Conservation (phyloP, 768 basidiomycete species). For the Peribolospora baueri region DNA sequence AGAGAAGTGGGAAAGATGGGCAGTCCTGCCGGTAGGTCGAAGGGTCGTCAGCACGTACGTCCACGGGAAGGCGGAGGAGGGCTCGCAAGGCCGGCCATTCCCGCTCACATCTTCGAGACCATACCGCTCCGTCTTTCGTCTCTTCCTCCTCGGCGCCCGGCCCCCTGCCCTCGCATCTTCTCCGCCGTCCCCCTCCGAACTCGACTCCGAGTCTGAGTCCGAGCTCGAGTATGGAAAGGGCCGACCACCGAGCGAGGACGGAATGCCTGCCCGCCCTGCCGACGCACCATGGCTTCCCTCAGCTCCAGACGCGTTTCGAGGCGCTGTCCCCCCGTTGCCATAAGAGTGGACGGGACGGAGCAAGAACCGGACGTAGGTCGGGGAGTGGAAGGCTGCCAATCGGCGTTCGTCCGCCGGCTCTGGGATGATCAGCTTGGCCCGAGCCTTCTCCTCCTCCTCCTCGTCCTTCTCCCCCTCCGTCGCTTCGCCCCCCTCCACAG, state of each 20-base stretch:
- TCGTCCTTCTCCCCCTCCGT: background rate
- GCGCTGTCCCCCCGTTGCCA: background rate
- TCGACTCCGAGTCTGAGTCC: background rate
- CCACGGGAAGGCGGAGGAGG: background rate
- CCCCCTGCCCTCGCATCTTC: background rate
- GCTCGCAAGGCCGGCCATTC: constrained; percentile 5
- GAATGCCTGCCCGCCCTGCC: background rate
- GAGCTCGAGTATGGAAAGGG: background rate
- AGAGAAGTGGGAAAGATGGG: constrained; percentile 44
- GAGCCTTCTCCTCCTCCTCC: background rate
- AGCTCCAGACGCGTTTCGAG: background rate
- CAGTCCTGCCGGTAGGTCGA: constrained; percentile 37
- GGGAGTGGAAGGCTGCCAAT: constrained; percentile 42
- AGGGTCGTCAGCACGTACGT: background rate
- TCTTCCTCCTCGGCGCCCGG: constrained; percentile 2
- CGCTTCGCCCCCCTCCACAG: too few relatives aligned
- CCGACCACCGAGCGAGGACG: background rate
- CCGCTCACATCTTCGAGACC: constrained; percentile 35
- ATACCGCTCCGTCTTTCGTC: constrained; percentile 19
- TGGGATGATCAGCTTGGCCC: constrained; percentile 29
- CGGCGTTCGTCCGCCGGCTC: constrained; percentile 32
- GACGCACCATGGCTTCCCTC: background rate
- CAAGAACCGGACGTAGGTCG: constrained; percentile 42
- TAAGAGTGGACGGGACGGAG: constrained; percentile 18
- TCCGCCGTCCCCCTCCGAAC: background rate